Evolutionary conservation across 495 filamentous ascomycete genomes (phyloP), one percentile per base, ranked within the genome.

Genomic region (Tuber indicum): DNA sequence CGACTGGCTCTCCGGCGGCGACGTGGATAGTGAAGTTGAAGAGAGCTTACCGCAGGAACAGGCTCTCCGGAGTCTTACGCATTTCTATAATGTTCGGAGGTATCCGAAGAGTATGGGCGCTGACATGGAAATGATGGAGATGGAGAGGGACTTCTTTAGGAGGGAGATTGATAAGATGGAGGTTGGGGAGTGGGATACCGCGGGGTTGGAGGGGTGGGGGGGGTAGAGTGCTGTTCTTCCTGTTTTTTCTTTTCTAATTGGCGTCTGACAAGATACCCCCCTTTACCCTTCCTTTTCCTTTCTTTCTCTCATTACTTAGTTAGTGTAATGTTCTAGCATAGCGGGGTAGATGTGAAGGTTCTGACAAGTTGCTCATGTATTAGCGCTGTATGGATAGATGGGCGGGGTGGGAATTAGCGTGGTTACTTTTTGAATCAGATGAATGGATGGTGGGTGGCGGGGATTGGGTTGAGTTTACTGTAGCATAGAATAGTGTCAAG

Each of bases 11-110:
- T 91, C 92, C 0, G 96, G 96, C 14, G 91, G 91, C 36, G 94
- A 97, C 79, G 91, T 98, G 7, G 96, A 99, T 79, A 91, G 90
- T 1, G 94, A 96, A 78, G 93, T 98, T 0, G 96, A 98, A 81
- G 94, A 97, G 81, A 92, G 93, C 14, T 83, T 98, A 76, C 94
- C 95, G 10, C 85, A 96, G 8, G 96, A 99, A 84, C 93, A 97
- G 84, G 94, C 93, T 0, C 87, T 97, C 42, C 87, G 96, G 45
- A 92, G 90, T 39, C 83, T 99, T 73, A 97, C 94, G 49, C 92
- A 96, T 83, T 99, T 96, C 93, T 93, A 93, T 86, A 96, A 97
- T 83, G 85, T 97, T 79, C 88, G 92, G 58, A 84, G 89, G 72
- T 98, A 96, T 80, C 91, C 92, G 45, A 91, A 92, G 71, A 87